phyloP scores from a whole-genome alignment of 2,329 filamentous ascomycete species.

The Fusarium abutilonis region DNA sequence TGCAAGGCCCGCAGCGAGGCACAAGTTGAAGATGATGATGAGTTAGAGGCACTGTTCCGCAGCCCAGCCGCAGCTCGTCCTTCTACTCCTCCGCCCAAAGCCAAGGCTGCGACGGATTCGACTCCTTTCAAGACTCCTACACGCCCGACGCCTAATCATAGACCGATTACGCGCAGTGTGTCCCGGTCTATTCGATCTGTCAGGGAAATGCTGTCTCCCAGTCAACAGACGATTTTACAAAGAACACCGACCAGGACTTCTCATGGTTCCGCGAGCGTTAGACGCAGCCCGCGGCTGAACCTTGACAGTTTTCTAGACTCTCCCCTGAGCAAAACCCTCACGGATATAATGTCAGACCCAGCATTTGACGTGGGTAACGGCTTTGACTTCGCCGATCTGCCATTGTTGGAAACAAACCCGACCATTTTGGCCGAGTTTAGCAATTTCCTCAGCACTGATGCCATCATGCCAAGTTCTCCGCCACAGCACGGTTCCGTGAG shows the following conservation, averaged over 20 bases:
- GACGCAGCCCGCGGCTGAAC: constrained; percentile 57
- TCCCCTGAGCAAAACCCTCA: constrained; percentile 70
- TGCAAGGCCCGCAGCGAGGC: constrained; percentile 53
- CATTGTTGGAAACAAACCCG: constrained; percentile 52
- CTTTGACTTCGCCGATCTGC: constrained; percentile 56
- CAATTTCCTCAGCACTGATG: constrained; percentile 59
- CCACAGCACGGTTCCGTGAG: constrained; percentile 46
- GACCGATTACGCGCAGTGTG: constrained; percentile 69
- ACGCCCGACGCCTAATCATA: constrained; percentile 68
- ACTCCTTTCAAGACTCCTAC: constrained; percentile 70
- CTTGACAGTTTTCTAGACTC: constrained; percentile 59
- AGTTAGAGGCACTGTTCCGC: constrained; percentile 73
- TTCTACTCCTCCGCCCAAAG: constrained; percentile 63
- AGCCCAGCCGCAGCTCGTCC: constrained; percentile 58
- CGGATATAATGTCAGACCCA: constrained; percentile 69
- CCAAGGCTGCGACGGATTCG: constrained; percentile 51
- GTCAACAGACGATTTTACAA: constrained; percentile 55
- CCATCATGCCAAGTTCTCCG: constrained; percentile 60
- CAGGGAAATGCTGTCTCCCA: constrained; percentile 57
- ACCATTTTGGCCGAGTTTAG: constrained; percentile 57
- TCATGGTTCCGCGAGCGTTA: constrained; percentile 47
- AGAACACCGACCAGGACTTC: constrained; percentile 61
- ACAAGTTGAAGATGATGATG: constrained; percentile 55
- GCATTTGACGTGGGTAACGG: constrained; percentile 57
- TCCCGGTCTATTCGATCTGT: constrained; percentile 64